These are phyloP conservation scores for Rosa lucieae DNA, from an alignment of 306 rosid species.

Conservation along the genomic window DNA sequence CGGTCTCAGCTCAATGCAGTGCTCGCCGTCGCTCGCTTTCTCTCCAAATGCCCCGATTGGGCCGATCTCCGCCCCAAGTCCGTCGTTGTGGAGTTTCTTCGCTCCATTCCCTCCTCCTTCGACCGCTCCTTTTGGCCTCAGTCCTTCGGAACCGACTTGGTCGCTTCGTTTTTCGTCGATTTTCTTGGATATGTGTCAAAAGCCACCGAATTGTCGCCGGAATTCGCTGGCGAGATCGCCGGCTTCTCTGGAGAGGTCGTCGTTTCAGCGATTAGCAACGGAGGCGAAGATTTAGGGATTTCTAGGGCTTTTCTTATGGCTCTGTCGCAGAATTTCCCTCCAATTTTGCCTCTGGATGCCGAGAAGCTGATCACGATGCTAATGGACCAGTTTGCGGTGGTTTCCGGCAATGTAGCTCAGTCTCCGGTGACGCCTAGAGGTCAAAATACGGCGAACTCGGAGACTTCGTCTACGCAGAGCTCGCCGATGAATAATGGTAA, in stretches of 20 bases:
- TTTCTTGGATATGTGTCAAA: conserved; percentile 55
- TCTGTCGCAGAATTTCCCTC: conserved; percentile 60
- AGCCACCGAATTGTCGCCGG: conserved; percentile 66
- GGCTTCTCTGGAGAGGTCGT: conserved; percentile 61
- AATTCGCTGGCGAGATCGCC: conserved; percentile 59
- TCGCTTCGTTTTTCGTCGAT: conserved; percentile 59
- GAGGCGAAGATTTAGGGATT: conserved; percentile 47
- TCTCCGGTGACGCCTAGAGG: conserved; percentile 48
- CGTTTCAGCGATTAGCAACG: conserved; percentile 42
- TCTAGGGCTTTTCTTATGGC: conserved; percentile 70
- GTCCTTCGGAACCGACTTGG: conserved; percentile 53
- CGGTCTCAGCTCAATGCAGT: conserved; percentile 93
- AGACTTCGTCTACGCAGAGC: conserved; percentile 69
- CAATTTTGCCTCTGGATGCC: conserved; percentile 61
- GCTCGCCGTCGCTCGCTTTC: conserved; percentile 73
- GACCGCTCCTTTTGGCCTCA: conserved; percentile 79
- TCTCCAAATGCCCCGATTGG: conserved; percentile 67
- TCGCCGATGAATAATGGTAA: conserved; percentile 65
- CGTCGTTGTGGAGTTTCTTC: conserved; percentile 68
- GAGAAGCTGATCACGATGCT: conserved; percentile 53
- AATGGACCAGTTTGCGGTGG: conserved; percentile 54
- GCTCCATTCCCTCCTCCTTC: conserved; percentile 67
- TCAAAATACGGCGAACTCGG: conserved; percentile 40
- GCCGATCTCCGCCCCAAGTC: conserved; percentile 75
- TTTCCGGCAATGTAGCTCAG: conserved; percentile 37